phyloP scores from a whole-genome alignment of 164 flowering plant genomes.

The Cinnamomum micranthum region DNA sequence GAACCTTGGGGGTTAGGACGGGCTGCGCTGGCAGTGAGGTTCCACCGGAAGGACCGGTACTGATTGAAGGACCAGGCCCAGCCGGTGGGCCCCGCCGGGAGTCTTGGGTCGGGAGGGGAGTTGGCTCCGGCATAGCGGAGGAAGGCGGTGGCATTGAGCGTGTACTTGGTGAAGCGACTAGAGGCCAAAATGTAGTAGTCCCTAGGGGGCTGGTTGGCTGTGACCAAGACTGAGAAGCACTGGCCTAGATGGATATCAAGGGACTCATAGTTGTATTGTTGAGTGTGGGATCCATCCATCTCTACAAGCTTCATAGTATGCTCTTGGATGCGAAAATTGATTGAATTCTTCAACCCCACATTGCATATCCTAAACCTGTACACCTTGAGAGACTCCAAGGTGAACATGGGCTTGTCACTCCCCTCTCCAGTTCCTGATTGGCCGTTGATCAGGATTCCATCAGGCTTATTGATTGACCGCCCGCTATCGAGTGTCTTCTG shows the following conservation, averaged over 20 bases:
- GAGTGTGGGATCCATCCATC: slow-evolving; percentile 51
- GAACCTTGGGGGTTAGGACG: slow-evolving; percentile 51
- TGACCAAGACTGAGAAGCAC: slow-evolving; percentile 40
- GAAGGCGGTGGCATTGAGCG: slow-evolving; percentile 26
- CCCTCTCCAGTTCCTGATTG: slow-evolving; percentile 14
- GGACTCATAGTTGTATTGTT: slow-evolving; percentile 40
- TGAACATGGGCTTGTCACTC: slow-evolving; percentile 23
- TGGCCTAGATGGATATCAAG: slow-evolving; percentile 49
- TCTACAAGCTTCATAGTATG: slow-evolving; percentile 47
- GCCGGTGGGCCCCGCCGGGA: slow-evolving; percentile 28
- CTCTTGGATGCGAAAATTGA: slow-evolving; percentile 45
- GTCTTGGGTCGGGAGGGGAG: slow-evolving; percentile 23
- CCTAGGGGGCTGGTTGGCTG: slow-evolving; percentile 30
- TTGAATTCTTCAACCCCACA: slow-evolving; percentile 39
- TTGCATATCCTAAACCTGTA: slow-evolving; percentile 46
- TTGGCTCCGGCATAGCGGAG: slow-evolving; percentile 26
- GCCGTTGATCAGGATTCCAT: slow-evolving; percentile 41
- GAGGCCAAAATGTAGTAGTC: slow-evolving; percentile 46
- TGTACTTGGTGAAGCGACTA: slow-evolving; percentile 36
- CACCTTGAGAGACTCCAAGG: slow-evolving; percentile 38
- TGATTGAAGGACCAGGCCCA: slow-evolving; percentile 45
- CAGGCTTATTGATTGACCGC: slow-evolving; percentile 28
- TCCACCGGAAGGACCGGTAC: slow-evolving; percentile 42
- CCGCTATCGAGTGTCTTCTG: slow-evolving; percentile 28
- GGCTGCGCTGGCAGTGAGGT: slow-evolving; percentile 44